These are phyloP conservation scores for Acacia melanoxylon DNA, from an alignment of 306 rosid genomes.

Conservation along the genomic window DNA sequence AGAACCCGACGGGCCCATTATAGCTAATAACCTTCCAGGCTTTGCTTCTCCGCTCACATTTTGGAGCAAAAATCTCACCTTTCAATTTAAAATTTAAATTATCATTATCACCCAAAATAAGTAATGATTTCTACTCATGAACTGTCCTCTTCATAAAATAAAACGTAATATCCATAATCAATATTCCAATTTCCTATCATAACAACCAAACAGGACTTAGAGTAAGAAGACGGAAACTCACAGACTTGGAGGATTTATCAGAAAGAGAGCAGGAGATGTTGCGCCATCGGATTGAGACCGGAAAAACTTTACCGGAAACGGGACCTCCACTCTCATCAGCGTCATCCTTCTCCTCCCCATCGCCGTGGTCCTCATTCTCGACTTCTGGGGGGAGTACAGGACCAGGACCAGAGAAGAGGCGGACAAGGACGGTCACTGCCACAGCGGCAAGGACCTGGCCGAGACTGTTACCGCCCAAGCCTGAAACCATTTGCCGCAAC, in stretches of 20 bases:
- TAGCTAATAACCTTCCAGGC: conserved; percentile 83
- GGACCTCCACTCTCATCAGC: conserved; percentile 30
- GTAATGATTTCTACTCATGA: background rate
- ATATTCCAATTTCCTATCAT: background rate
- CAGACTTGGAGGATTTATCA: conserved; percentile 64
- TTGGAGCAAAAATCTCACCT: conserved; percentile 86
- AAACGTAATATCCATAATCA: conserved; percentile 1
- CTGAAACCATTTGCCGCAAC: conserved; percentile 45
- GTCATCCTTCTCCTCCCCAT: conserved; percentile 29
- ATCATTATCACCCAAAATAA: conserved; percentile 2
- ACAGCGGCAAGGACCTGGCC: conserved; percentile 73
- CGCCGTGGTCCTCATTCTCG: conserved; percentile 38
- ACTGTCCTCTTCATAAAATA: background rate
- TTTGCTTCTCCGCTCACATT: conserved; percentile 83
- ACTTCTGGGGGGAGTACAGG: conserved; percentile 65
- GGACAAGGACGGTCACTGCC: conserved; percentile 69
- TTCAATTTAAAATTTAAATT: conserved; percentile 13
- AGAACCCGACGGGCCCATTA: conserved; percentile 98
- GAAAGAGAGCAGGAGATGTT: conserved; percentile 71
- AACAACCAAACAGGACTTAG: conserved; percentile 10
- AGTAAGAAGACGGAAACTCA: conserved; percentile 38
- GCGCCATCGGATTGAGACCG: conserved; percentile 83
- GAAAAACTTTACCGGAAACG: conserved; percentile 43
- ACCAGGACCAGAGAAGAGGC: conserved; percentile 81
- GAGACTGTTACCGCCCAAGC: conserved; percentile 64